Base-by-base conservation (phyloP, 2,329 filamentous ascomycete species). In the Aspergillus pseudoterreus region DNA sequence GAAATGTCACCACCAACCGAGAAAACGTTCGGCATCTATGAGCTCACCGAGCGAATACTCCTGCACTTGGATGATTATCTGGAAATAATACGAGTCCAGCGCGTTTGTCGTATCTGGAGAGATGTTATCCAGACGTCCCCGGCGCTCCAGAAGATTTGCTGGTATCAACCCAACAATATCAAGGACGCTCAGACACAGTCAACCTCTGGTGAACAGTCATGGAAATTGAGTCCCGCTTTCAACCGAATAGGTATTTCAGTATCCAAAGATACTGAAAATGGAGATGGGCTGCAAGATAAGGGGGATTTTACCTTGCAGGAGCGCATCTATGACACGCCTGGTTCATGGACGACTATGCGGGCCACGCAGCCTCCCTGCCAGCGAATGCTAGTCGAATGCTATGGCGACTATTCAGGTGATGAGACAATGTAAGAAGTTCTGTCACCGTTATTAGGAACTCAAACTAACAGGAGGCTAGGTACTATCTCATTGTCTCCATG, bases 331-430 rank as follows among this genome's bases (percentile, higher is more conserved):
- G 49, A 50, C 15, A 43, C 6, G n/a, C 43, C 49, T 42, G 43
- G 43, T 19, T 50, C 49, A 32, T 50, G 49, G 49, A 50, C 24
- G 43, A 50, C 35, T 9, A 45, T 50, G 43, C 43, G 46, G 14
- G 49, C 43, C 43, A 50, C 49, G 19, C 49, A 50, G 24, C 49
- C 49, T 43, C 49, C 43, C 35, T 46, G 49, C 22, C 49, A 50
- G 49, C 43, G 43, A 21, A 43, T 50, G 15, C 1, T 46, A 6
- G 10, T 50, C 14, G 27, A 35, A 22, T 50, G 49, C 43, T 35
- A 43, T 10, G 2, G 36, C 3, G 43, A 46, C 36, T 46, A 50
- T 46, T 43, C 14, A 2, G 8, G 11, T 24, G 36, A 50, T 2
- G 2, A 42, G 1, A 43, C 6, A 17, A 46, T 50, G 49, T 50